Evolutionary conservation across 2,329 filamentous ascomycete species (phyloP), one percentile per base, ranked within the genome.

Genomic region (Nemania sp.): DNA sequence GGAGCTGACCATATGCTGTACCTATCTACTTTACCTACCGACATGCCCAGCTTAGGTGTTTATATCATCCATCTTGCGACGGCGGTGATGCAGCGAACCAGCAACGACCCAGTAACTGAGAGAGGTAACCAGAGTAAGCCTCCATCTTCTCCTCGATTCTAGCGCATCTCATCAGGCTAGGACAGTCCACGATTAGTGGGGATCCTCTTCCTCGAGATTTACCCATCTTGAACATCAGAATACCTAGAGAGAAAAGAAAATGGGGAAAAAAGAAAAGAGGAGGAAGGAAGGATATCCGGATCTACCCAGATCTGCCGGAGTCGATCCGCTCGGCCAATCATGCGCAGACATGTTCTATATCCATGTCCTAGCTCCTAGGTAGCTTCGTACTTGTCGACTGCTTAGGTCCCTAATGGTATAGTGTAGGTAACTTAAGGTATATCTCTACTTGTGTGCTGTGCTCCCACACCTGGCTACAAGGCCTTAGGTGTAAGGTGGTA

Each of bases 241-340:
- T n/a, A n/a, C n/a, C n/a, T n/a, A n/a, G n/a, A n/a, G n/a, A n/a
- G n/a, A n/a, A n/a, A n/a, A n/a, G n/a, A n/a, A n/a, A n/a, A n/a
- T n/a, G n/a, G n/a, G n/a, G n/a, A n/a, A n/a, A n/a, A n/a, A n/a
- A n/a, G n/a, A 46, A 46, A 47, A 29, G 18, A 32, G 21, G 10
- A 6, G 37, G 46, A 42, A 21, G 20, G n/a, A n/a, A 54, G 46
- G 56, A 29, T 54, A 54, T 50, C 54, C 63, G 61, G 63, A 63
- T 65, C 59, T 65, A 46, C 50, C 49, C 58, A 59, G 65, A 67
- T 67, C 65, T 65, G 49, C 65, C 63, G 65, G 55, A 58, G 57
- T 59, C 61, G 54, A 60, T 53, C 64, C 58, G 61, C 37, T 58
- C 45, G 50, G 54, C 63, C 65, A 67, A 67, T 67, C 63, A 59